Evolutionary conservation across 306 rosid species (phyloP), one percentile per base, ranked within the genome.

Genomic region (Comarum palustre): DNA sequence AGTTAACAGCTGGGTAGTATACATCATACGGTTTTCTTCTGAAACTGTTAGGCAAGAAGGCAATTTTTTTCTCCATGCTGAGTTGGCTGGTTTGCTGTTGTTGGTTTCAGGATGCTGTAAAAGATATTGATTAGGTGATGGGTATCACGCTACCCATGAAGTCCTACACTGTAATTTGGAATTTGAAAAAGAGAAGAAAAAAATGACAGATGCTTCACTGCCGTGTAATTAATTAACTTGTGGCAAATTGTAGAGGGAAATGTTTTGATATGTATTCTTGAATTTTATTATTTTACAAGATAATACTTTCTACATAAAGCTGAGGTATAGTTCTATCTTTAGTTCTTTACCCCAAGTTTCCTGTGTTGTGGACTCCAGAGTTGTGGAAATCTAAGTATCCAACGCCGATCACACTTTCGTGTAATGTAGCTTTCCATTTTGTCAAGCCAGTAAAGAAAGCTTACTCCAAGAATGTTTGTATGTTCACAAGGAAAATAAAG

Each of bases 91-190:
- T 19, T 4, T 57, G 16, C 10, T 64, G 77, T 10, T 45, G 32
- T 19, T 78, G 71, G 16, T 69, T 69, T 68, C 85, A 84, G 85
- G 88, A 84, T 78, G 88, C 88, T 63, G 72, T 84, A 57, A 84
- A 84, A 72, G 88, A 84, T 76, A 72, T 81, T 22, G 83, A 84
- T 12, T 84, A 84, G 85, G 69, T 29, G 70, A 27, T 11, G 55
- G 51, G 50, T 36, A 41, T 43, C 63, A 43, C 73, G 45, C 25
- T 59, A 5, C 34, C 76, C 77, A 22, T 39, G 66, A 54, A 55
- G 27, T 57, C 52, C 66, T 57, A 27, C 54, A 24, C 75, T 7
- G 29, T 17, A 60, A 48, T 19, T 31, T 66, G 55, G n/a, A 51
- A 69, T 32, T 52, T 2, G 8, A 8, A 32, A 58, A 34, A 34